Conservation (phyloP, 2,329 filamentous ascomycete genomes). For the Epichloe brachyelytri region DNA sequence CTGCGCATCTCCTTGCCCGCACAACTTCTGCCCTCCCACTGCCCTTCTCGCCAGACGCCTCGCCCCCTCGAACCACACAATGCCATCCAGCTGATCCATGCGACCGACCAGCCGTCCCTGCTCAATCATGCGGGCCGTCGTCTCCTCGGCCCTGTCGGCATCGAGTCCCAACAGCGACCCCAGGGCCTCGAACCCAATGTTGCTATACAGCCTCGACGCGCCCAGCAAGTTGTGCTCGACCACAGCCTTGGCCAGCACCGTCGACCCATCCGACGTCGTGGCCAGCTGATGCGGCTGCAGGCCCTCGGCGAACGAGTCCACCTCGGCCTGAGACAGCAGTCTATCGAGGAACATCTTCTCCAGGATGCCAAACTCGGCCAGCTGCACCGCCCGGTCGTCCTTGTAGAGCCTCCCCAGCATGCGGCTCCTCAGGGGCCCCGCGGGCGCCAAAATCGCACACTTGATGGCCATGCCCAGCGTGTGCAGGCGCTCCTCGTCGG, state of each 20-base stretch:
- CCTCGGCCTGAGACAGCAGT: conserved; percentile 67
- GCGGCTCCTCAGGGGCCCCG: conserved; percentile 71
- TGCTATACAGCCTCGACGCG: conserved; percentile 65
- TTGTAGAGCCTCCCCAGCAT: conserved; percentile 80
- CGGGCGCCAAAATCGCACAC: conserved; percentile 84
- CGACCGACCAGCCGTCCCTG: conserved; percentile 76
- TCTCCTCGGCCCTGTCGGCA: conserved; percentile 73
- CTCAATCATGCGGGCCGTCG: conserved; percentile 91
- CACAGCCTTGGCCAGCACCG: conserved; percentile 83
- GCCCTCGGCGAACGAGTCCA: conserved; percentile 69
- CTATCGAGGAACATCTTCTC: conserved; percentile 97
- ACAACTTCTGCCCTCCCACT: conserved; percentile 51
- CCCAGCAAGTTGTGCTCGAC: conserved; percentile 92
- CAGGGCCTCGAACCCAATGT: conserved; percentile 64
- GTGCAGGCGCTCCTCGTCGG: conserved; percentile 73
- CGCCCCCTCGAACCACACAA: conserved; percentile 77
- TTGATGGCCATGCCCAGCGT: conserved; percentile 80
- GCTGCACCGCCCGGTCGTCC: conserved; percentile 66
- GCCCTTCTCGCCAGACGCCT: conserved; percentile 55
- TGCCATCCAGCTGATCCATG: conserved; percentile 85
- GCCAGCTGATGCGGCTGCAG: conserved; percentile 83
- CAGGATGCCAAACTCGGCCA: conserved; percentile 74
- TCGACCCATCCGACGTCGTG: conserved; percentile 77
- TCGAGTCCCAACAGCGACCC: conserved; percentile 67
- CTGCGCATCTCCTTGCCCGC: conserved; percentile 61